These are phyloP conservation scores for Aureobasidium leucospermi DNA, from an alignment of 2,329 filamentous ascomycete species.

Conservation along the genomic window DNA sequence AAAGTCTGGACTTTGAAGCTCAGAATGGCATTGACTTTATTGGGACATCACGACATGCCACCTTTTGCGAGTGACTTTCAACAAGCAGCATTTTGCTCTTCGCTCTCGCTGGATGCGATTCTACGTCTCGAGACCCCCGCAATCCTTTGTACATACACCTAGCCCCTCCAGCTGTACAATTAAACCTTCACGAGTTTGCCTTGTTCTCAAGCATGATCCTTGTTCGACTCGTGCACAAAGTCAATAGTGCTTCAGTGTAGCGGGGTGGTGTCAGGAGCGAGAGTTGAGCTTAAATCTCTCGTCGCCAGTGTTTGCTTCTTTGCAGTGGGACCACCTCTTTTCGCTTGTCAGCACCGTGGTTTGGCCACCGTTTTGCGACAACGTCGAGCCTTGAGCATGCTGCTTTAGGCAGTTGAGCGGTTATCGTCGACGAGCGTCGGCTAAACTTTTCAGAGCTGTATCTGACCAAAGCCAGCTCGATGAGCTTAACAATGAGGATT, in stretches of 20 bases:
- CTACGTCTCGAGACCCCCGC: neutral
- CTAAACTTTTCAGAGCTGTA: neutral
- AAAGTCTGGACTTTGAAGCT: conserved; percentile 1
- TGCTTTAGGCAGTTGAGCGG: conserved; percentile 3
- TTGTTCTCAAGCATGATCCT: neutral
- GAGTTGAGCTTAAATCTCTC: neutral
- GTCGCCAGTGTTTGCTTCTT: conserved; percentile 1
- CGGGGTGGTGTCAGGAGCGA: neutral
- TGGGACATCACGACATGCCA: conserved; percentile 7
- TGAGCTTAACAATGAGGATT: neutral
- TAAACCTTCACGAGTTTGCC: neutral
- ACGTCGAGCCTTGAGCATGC: conserved; percentile 1
- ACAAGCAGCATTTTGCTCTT: neutral
- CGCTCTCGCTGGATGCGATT: neutral
- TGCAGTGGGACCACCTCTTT: neutral
- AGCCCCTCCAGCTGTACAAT: neutral
- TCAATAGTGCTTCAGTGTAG: neutral
- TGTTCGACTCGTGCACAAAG: neutral
- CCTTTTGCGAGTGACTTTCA: neutral
- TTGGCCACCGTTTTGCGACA: conserved; percentile 1
- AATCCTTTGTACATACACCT: neutral
- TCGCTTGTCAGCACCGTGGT: neutral
- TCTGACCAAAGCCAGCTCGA: neutral
- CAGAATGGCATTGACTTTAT: conserved; percentile 4
- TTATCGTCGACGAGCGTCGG: neutral